These are phyloP conservation scores for Auricularia sp. DNA, from an alignment of 768 basidiomycete genomes.

Conservation along the genomic window DNA sequence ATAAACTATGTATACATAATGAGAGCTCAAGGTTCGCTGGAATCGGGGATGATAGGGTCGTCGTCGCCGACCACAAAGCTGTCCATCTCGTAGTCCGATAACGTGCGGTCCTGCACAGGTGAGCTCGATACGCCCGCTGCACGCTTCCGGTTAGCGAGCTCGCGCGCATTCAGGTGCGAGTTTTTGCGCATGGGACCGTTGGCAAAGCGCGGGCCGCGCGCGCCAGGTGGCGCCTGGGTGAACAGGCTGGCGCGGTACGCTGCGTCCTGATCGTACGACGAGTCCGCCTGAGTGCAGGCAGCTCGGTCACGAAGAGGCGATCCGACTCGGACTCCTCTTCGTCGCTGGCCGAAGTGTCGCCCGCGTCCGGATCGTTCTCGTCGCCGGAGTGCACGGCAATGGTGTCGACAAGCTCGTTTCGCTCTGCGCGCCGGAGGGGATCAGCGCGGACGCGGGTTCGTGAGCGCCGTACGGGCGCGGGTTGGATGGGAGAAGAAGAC, in stretches of 20 bases:
- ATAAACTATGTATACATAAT: no score
- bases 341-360: constrained; percentile 48
- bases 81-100: constrained; percentile 54
- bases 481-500: constrained; percentile 4
- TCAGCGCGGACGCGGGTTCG: neutral
- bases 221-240: constrained; percentile 48
- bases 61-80: constrained; percentile 80
- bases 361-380: constrained; percentile 41
- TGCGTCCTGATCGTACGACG: constrained; percentile 63
- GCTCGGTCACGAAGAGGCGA: constrained; percentile 51
- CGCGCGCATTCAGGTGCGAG: constrained; percentile 8
- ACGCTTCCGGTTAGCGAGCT: constrained; percentile 20
- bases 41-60: constrained; percentile 40
- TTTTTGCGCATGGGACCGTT: constrained; percentile 33
- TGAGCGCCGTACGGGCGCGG: neutral
- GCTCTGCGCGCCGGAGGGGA: neutral
- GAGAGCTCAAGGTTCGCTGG: neutral
- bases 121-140: constrained; percentile 43
- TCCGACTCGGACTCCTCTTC: constrained; percentile 56
- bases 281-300: constrained; percentile 58
- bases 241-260: constrained; percentile 64
- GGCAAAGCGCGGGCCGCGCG: constrained; percentile 44
- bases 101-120: constrained; percentile 23
- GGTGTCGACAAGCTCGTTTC: constrained; percentile 42
- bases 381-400: constrained; percentile 76